Base-by-base conservation (phyloP, 345 rosid species). In the Citrus mangshanensis region DNA sequence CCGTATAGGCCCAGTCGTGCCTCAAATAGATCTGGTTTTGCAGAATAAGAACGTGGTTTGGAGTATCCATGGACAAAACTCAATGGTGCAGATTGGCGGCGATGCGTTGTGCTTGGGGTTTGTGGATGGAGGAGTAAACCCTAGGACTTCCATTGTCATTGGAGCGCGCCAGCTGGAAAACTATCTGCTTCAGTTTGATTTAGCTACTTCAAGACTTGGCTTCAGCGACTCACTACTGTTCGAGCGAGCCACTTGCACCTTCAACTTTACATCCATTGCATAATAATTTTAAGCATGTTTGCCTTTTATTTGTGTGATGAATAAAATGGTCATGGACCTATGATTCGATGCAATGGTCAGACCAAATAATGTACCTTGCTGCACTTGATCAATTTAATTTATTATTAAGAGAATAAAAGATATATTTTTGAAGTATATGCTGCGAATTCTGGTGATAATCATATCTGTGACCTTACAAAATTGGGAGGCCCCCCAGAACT, bases 161-260 rank as follows among this genome's bases (percentile, higher is more conserved):
- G 82, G 84, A 16, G 81, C 73, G 59, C 70, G 72, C 34, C 82
- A 78, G 13, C 65, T 81, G 75, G 80, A 84, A 81, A 49, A 83
- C 66, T 73, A 80, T 68, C 81, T 83, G 54, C 55, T 80, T 13
- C 81, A 75, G 78, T 79, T 83, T 59, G 86, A 83, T 80, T 70
- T 80, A 21, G 86, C 81, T 2, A 24, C 56, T 68, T 77, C 81
- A 21, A 80, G 76, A 68, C 81, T 83, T 61, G 86, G 83, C 5
- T 80, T 77, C 70, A 83, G 79, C 63, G 30, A 73, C 63, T 73
- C 79, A 2, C 30, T 69, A 25, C 5, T 69, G 56, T 69, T 69
- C 55, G 32, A 42, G 9, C 56, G 27, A 55, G 63, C 66, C 9
- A 28, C n/a, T 46, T 78, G 76, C 70, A 46, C 49, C 61, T 75